Conservation (phyloP, 106 monocot species). For the Cymbidium sinense region DNA sequence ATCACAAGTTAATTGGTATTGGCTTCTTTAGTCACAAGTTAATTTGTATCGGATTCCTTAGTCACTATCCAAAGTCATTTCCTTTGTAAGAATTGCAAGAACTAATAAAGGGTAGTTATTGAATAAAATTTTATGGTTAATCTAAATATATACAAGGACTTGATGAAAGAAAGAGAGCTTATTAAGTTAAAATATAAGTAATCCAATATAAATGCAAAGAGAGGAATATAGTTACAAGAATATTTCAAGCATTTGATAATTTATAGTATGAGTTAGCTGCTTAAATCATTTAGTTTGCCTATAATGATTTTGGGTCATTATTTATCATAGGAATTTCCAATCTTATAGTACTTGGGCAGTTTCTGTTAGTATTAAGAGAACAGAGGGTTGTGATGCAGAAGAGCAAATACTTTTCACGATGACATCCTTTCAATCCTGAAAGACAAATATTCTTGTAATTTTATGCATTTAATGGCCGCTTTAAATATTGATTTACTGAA, state of each 20-base stretch:
- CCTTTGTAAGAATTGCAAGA: too few species aligned
- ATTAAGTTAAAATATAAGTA: too few species aligned
- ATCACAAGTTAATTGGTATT: too few species aligned
- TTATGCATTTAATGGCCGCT: background rate
- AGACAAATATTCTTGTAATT: background rate
- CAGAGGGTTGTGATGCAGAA: background rate
- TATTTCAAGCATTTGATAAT: background rate
- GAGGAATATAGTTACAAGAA: background rate
- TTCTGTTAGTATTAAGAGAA: too few species aligned
- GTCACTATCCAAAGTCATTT: too few species aligned
- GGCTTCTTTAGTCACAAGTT: too few species aligned
- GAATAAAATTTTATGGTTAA: too few species aligned
- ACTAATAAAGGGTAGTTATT: too few species aligned
- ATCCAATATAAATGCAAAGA: background rate
- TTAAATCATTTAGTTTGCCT: background rate
- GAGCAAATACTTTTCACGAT: background rate
- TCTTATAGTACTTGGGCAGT: background rate
- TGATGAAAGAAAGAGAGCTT: too few species aligned
- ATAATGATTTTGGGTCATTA: too few species aligned
- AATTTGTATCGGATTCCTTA: too few species aligned
- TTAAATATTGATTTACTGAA: background rate
- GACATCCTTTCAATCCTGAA: background rate
- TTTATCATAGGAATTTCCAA: background rate
- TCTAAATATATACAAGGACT: too few species aligned
- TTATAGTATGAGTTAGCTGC: background rate